phyloP scores from a whole-genome alignment of 2,329 filamentous ascomycete species.

The Penicillium sumatraense region DNA sequence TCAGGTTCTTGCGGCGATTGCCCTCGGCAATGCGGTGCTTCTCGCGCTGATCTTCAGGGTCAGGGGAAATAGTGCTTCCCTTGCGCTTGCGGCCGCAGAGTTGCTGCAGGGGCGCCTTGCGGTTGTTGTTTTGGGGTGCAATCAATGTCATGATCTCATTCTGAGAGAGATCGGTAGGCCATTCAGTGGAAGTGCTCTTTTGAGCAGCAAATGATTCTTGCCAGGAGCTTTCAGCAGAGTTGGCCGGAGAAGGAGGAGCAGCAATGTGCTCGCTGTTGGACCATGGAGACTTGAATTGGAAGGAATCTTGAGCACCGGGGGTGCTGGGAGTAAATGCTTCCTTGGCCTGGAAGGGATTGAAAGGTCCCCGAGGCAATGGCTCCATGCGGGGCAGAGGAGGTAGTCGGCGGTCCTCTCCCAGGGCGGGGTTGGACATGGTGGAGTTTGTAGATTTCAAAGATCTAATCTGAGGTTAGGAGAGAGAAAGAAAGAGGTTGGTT shows the following conservation, averaged over 20 bases:
- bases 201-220: slow-evolving; percentile 37
- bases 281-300: slow-evolving; percentile 41
- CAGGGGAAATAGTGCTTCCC: slow-evolving; percentile 34
- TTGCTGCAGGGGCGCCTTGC: slow-evolving; percentile 45
- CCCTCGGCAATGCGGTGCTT: slow-evolving; percentile 48
- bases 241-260: slow-evolving; percentile 43
- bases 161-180: slow-evolving; percentile 39
- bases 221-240: slow-evolving; percentile 43
- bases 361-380: slow-evolving; percentile 43
- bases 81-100: slow-evolving; percentile 47
- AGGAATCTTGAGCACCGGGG: slow-evolving; percentile 38
- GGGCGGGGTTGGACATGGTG: slow-evolving; percentile 26
- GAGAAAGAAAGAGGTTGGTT: background rate
- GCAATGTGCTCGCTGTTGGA: slow-evolving; percentile 33
- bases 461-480: slow-evolving; percentile 12
- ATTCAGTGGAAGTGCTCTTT: slow-evolving; percentile 33
- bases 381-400: slow-evolving; percentile 44
- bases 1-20: slow-evolving; percentile 46
- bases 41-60: slow-evolving; percentile 44
- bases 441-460: slow-evolving; percentile 25
- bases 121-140: slow-evolving; percentile 42
- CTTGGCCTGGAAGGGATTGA: slow-evolving; percentile 40
- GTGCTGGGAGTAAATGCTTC: slow-evolving; percentile 37
- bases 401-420: slow-evolving; percentile 41
- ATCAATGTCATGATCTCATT: slow-evolving; percentile 40